Percentiles rank a stretch among this genome's conserved stretches.
Evolutionary conservation across 768 basidiomycete genomes (phyloP).

Genomic region (Suillus clintonianus): DNA sequence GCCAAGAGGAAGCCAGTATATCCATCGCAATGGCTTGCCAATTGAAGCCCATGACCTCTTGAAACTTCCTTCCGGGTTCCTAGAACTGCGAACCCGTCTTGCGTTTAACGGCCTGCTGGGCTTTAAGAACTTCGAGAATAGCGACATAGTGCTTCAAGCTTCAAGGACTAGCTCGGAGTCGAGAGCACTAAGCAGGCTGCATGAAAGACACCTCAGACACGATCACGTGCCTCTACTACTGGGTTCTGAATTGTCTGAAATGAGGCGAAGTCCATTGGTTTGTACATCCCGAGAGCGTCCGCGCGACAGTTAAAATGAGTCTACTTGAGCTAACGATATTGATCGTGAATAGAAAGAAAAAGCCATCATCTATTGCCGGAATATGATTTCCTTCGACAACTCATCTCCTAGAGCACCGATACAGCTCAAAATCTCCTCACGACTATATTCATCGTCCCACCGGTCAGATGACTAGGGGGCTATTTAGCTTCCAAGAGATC

Average conservation of each 20-base stretch:
- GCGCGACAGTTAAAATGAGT: neutral
- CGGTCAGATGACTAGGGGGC: conserved; percentile 20
- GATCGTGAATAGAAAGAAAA: neutral
- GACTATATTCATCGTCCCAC: conserved; percentile 32
- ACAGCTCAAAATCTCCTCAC: conserved; percentile 41
- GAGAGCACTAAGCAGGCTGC: neutral
- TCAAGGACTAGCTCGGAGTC: neutral
- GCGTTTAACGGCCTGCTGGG: neutral
- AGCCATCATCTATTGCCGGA: conserved; percentile 23
- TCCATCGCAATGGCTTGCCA: neutral
- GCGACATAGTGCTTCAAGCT: neutral
- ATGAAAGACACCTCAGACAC: neutral
- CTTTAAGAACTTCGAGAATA: neutral
- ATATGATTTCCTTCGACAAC: conserved; percentile 42
- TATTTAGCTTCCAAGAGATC: conserved; percentile 9
- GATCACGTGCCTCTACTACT: neutral
- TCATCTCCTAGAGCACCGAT: conserved; percentile 46
- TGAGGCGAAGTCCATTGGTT: neutral
- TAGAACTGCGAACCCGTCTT: neutral
- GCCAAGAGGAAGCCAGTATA: conserved; percentile 59
- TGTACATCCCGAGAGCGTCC: neutral
- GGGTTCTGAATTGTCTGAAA: neutral
- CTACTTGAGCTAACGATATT: neutral
- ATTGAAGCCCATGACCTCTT: neutral
- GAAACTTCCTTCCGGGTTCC: neutral